phyloP scores from a whole-genome alignment of 768 basidiomycete genomes.

The Macrocybe gigantea region DNA sequence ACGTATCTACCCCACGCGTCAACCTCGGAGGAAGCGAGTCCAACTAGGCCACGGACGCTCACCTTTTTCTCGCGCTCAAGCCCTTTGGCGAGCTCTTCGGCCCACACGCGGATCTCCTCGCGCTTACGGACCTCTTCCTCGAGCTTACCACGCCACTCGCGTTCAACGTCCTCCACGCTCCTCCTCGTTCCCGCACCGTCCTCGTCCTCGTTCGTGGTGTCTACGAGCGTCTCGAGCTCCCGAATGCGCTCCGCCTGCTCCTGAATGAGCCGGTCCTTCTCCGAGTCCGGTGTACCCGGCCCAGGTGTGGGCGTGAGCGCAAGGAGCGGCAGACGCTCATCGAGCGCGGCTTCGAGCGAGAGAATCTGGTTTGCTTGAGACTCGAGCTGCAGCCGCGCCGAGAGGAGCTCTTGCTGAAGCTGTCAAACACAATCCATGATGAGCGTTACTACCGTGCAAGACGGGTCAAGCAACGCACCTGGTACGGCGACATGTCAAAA shows the following conservation, averaged over 20 bases:
- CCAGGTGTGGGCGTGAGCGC: constrained; percentile 42
- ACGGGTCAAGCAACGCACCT: constrained; percentile 34
- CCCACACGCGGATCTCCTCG: constrained; percentile 74
- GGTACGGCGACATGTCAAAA: constrained; percentile 85
- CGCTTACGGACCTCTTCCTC: constrained; percentile 50
- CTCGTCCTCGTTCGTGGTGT: constrained; percentile 55
- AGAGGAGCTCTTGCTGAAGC: constrained; percentile 86
- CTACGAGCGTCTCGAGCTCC: constrained; percentile 67
- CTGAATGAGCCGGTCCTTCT: constrained; percentile 68
- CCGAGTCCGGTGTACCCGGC: constrained; percentile 69
- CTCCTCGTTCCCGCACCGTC: constrained; percentile 65
- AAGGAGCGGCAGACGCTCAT: constrained; percentile 55
- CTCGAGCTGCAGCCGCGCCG: constrained; percentile 71
- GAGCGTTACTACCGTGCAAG: neutral
- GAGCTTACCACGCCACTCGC: constrained; percentile 59
- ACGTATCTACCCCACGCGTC: constrained; percentile 33
- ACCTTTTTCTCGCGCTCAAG: constrained; percentile 78
- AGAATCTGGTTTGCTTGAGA: constrained; percentile 80
- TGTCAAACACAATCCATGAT: constrained; percentile 17
- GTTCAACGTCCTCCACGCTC: constrained; percentile 69
- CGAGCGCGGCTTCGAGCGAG: constrained; percentile 73
- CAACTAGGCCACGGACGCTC: constrained; percentile 10
- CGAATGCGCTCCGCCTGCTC: constrained; percentile 72
- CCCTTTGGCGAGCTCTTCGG: constrained; percentile 64
- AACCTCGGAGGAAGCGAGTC: neutral